Base-by-base conservation (phyloP, 2,329 filamentous ascomycete genomes). In the Eurotiales sp. region DNA sequence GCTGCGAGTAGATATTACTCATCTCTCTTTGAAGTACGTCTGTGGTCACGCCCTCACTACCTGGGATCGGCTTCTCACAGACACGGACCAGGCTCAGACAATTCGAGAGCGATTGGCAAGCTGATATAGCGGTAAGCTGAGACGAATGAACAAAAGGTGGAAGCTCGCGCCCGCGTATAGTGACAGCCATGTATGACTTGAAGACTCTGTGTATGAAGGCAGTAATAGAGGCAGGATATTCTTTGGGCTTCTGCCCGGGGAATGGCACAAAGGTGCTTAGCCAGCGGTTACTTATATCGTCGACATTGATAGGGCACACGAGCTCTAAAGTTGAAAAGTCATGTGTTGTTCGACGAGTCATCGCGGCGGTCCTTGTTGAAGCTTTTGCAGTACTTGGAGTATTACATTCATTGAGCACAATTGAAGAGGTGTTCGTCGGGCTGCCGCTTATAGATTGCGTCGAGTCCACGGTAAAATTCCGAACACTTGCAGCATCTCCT, bases 211-310 rank as follows among this genome's bases (percentile, higher is more conserved):
- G 55, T 12, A 65, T 55, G 41, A 59, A 65, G 25, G 63, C 56
- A 12, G 63, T 40, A 3, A 62, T 62, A 12, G 59, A 19, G 54
- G 58, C 22, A 54, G 56, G 42, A 57, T 52, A 52, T 8, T 46
- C 29, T 27, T 52, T 52, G 12, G 55, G 3, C 50, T 48, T 45
- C 63, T 66, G 44, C 14, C 32, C 3, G 54, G 60, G 22, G 61
- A 47, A 36, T 46, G 55, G 14, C 1, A 62, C 27, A 3, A 61
- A 66, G 3, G 61, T 54, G 11, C 59, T 53, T 17, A 66, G 34
- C 64, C 64, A 65, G 34, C 60, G 56, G 47, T 65, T 58, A 0
- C 60, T 58, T n/a, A 66, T 64, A 27, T 61, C 54, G 11, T 57
- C 56, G 3, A 55, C 60, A 51, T 59, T 58, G 0, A 46, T 15